phyloP scores from a whole-genome alignment of 441 rosid species.

The Oxalis stricta region DNA sequence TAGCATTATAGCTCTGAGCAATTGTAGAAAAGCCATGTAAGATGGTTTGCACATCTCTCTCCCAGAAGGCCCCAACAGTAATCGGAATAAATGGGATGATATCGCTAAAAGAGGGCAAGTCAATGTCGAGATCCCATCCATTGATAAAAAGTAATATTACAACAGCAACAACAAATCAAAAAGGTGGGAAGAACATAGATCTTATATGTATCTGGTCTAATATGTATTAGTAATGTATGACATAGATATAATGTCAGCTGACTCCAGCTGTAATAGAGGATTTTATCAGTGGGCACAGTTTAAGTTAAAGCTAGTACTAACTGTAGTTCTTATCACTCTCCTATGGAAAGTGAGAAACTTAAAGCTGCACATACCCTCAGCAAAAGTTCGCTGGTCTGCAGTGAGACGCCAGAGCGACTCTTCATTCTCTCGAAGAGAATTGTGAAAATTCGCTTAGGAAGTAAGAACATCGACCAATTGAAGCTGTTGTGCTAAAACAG shows the following conservation, averaged over 20 bases:
- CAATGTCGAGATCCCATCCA: background rate
- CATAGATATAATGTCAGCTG: background rate
- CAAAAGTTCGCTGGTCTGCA: constrained; percentile 73
- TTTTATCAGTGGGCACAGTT: background rate
- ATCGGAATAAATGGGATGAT: constrained; percentile 75
- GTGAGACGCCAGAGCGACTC: constrained; percentile 89
- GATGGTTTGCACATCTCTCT: constrained; percentile 83
- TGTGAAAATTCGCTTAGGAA: constrained; percentile 86
- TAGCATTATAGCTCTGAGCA: constrained; percentile 36
- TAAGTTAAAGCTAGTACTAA: background rate
- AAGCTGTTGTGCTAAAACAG: constrained; percentile 77
- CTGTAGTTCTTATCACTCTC: background rate
- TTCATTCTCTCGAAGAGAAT: constrained; percentile 87
- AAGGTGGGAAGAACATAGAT: background rate
- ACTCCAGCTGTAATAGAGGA: background rate
- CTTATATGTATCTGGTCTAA: background rate
- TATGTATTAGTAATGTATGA: background rate
- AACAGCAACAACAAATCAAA: constrained; percentile 10
- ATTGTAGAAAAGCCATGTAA: constrained; percentile 61
- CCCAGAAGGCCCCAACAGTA: constrained; percentile 97
- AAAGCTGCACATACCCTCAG: constrained; percentile 34
- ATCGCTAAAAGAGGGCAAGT: constrained; percentile 41
- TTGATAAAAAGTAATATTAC: constrained; percentile 3
- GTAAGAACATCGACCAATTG: constrained; percentile 68
- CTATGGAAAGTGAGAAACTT: background rate